Evolutionary conservation across 2,329 filamentous ascomycete species (phyloP).

Genomic region (Diaporthe vexans): DNA sequence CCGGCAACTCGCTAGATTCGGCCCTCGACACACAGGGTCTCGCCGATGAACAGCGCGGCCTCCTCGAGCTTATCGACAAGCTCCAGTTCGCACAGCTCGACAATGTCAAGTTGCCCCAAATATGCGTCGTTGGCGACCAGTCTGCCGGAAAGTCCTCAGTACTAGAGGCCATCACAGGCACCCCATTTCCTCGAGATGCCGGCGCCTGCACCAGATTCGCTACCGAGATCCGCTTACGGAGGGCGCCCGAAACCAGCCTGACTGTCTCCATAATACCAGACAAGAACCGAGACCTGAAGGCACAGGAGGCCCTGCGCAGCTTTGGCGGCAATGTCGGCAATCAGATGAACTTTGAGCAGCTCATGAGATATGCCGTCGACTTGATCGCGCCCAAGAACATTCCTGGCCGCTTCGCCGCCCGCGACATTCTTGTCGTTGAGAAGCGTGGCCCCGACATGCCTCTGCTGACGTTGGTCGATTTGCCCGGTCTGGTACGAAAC

Average conservation of each 20-base stretch:
- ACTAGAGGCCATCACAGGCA: conserved; percentile 73
- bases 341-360: conserved; percentile 61
- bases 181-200: conserved; percentile 71
- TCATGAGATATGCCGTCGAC: conserved; percentile 65
- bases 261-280: conserved; percentile 70
- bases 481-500: conserved; percentile 70
- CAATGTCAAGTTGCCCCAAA: conserved; percentile 66
- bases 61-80: conserved; percentile 68
- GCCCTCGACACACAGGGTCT: conserved; percentile 64
- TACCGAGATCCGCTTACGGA: conserved; percentile 70
- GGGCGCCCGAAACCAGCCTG: conserved; percentile 59
- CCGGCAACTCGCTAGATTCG: conserved; percentile 57
- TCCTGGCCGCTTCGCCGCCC: conserved; percentile 64
- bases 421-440: conserved; percentile 70
- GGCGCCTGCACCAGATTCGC: conserved; percentile 74
- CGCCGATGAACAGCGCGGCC: conserved; percentile 66
- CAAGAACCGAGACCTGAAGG: conserved; percentile 59
- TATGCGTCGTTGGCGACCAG: conserved; percentile 76
- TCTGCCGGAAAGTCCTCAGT: conserved; percentile 75
- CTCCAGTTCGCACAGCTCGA: conserved; percentile 53
- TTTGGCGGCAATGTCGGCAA: conserved; percentile 63
- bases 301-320: conserved; percentile 62
- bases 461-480: conserved; percentile 72
- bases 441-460: conserved; percentile 71
- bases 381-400: conserved; percentile 65